Evolutionary conservation across 2,329 filamentous ascomycete genomes (phyloP), one percentile per base, ranked within the genome.

Genomic region (Pseudohalonectria lignicola): DNA sequence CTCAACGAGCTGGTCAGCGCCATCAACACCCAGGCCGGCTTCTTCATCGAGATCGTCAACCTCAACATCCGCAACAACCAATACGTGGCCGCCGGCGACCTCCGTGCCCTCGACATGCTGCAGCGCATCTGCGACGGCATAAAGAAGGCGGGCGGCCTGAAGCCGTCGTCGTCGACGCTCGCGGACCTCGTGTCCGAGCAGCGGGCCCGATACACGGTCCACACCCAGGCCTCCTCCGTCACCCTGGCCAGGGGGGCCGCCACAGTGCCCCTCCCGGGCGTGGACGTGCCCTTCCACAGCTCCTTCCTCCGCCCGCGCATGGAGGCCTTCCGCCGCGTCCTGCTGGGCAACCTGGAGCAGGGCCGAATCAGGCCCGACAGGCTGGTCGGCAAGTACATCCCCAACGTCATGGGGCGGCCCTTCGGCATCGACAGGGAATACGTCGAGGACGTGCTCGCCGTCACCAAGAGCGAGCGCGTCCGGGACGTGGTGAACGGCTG

Each of bases 371-470:
- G n/a, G n/a, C n/a, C n/a, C n/a, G n/a, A n/a, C 59, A 96, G 96
- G 73, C 67, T 98, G 54, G 75, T 98, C 49, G 92, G 92, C 54
- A 98, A 98, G 67, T 98, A 98, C 67, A 96, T 98, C 49, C 92
- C 92, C 50, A 98, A 98, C 63, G 93, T 98, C 49, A 98, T 92
- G 40, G 92, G 92, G 42, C 81, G 81, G 64, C 92, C 92, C 12
- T 98, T 98, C 59, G 86, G 87, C 60, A 71, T 98, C 48, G 94
- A 86, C 40, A 94, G 88, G 74, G 92, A 96, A 67, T 98, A 98
- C 68, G 98, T 98, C 64, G 90, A 98, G 73, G 92, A 96, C 56
- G 93, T 98, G n/a, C n/a, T n/a, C n/a, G n/a, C 17, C 9, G 5
- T 15, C 5, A 34, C 32, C 5, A 20, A 20, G 6, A 20, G 17